Percentiles rank a stretch among this genome's conserved stretches.
These are phyloP conservation scores for Rhododendron simsii DNA, from an alignment of 148 eudicot genomes.

Conservation along the genomic window DNA sequence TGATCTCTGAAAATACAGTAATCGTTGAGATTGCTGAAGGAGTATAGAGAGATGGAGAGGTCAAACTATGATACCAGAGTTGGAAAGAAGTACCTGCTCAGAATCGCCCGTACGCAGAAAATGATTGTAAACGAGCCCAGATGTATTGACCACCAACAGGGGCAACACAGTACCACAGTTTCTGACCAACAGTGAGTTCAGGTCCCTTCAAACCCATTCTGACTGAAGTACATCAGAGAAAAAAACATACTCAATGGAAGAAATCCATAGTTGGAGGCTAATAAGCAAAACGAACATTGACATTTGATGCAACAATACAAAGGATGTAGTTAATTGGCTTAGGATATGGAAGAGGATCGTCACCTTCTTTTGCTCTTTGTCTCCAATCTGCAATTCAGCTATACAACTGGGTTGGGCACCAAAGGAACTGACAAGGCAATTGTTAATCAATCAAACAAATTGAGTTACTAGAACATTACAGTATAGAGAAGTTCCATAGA, in stretches of 20 bases:
- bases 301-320: background rate
- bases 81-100: conserved; percentile 54
- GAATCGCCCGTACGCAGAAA: conserved; percentile 97
- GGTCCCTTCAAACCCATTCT: conserved; percentile 94
- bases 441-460: no score
- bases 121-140: conserved; percentile 86
- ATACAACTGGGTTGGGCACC: no score
- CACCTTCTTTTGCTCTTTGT: no score
- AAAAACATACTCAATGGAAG: background rate
- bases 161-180: conserved; percentile 88
- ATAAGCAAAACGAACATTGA: background rate
- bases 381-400: no score
- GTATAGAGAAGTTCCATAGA: no score
- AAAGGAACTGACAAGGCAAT: no score
- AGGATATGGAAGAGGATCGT: no score
- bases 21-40: background rate
- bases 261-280: conserved; percentile 6
- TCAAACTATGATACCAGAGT: background rate
- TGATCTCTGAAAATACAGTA: no score
- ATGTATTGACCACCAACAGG: conserved; percentile 91
- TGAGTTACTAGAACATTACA: no score
- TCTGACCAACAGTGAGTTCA: conserved; percentile 80
- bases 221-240: conserved; percentile 40
- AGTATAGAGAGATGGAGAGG: background rate
- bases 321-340: background rate